Base-by-base conservation (phyloP, 805 yeast genomes). In the Ogataea nitratoaversa region DNA sequence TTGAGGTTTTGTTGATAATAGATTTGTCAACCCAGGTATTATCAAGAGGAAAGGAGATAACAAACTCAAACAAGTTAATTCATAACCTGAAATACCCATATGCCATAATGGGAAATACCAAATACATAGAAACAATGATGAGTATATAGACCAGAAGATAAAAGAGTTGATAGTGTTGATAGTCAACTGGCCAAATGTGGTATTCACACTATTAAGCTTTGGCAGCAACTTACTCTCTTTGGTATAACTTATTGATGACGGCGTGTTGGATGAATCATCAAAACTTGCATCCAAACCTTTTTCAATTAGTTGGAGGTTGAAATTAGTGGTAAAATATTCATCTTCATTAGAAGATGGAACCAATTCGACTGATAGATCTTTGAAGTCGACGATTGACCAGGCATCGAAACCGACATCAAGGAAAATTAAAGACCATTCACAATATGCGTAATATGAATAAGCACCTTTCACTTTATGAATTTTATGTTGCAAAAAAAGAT, bases 91-190 rank as follows among this genome's bases (percentile, higher is more conserved):
- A 33, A 93, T 83, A 6, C 97, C 98, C 97, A 93, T 89, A 58
- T 84, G 77, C 99, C 99, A 93, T 47, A 93, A 70, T 9, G 99
- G 99, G 72, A 93, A 93, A 67, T 86, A 87, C 99, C 99, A 93
- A 37, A 93, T 80, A 56, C 93, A 80, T 41, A 93, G 74, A 32
- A 88, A 83, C 43, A 93, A 68, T 0, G 96, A 78, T 3, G 98
- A 84, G 32, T 79, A 48, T 18, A 81, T 80, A 0, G 97, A 72
- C 96, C 97, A 93, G 60, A 86, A 87, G 41, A 87, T 70, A 57
- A 78, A 82, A 3, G 91, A 72, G 57, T 90, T 89, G 54, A 77
- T 56, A 13, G 71, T 58, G 53, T 77, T 73, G 34, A 69, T 57
- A 3, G 68, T 19, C 30, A 78, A 62, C 32, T 68, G 71, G 30